Conservation (phyloP, 148 eudicot species). For the Rhododendron williamsianum region DNA sequence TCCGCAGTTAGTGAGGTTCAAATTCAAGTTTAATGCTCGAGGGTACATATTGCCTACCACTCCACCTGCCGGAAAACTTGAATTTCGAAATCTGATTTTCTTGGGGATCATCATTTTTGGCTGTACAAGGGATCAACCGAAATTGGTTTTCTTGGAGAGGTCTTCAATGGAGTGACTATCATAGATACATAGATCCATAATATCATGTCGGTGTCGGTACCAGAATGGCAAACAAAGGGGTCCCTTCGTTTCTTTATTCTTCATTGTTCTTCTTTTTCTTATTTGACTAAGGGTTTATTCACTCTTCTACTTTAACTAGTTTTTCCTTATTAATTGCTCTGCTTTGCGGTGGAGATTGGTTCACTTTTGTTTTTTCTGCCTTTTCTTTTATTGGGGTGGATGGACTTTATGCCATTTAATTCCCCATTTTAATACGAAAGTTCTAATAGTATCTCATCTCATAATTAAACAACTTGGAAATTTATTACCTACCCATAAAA, state of each 20-base stretch:
- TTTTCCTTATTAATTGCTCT: slow-evolving; percentile 5
- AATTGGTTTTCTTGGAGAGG: neutral
- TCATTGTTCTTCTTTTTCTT: slow-evolving; percentile 14
- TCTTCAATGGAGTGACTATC: slow-evolving; percentile 2
- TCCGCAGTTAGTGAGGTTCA: no score
- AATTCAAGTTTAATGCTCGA: no score
- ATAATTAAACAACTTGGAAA: neutral
- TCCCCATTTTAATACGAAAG: neutral
- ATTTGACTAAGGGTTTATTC: slow-evolving; percentile 7
- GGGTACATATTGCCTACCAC: no score
- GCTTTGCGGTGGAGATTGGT: slow-evolving; percentile 1
- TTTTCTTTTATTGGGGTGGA: slow-evolving; percentile 1
- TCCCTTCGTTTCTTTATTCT: slow-evolving; percentile 11
- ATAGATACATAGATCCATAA: slow-evolving; percentile 25
- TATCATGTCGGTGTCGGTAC: slow-evolving; percentile 9
- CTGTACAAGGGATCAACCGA: neutral
- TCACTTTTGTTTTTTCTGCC: slow-evolving; percentile 16
- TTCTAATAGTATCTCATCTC: neutral
- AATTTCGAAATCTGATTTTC: neutral
- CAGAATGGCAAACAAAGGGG: neutral
- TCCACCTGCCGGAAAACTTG: neutral
- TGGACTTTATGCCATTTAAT: neutral
- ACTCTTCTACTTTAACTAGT: slow-evolving; percentile 28
- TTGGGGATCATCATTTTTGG: neutral
- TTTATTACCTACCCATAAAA: neutral